A percentile compares a stretch with the other conserved stretches of the same genome.
phyloP scores from a whole-genome alignment of 2,329 filamentous ascomycete species.

The Claviceps lovelessii region DNA sequence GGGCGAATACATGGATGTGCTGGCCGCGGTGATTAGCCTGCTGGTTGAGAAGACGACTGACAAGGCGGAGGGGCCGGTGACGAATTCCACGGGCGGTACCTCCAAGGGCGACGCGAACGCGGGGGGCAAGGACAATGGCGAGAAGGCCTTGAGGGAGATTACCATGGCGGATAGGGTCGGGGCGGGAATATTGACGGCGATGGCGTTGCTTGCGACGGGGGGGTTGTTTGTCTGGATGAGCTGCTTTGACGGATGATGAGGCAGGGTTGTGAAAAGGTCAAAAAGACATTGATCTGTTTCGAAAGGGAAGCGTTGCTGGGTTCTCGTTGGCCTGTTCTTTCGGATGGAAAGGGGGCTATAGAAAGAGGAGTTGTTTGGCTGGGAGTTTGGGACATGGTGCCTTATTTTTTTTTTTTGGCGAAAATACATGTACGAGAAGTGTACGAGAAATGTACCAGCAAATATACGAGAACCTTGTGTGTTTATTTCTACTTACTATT shows the following conservation, averaged over 20 bases:
- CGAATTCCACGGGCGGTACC: constrained; percentile 35
- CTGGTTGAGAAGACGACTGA: constrained; percentile 26
- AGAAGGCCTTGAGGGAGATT: constrained; percentile 4
- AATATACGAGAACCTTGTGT: no score
- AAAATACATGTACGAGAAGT: no score
- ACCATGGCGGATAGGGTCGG: background rate
- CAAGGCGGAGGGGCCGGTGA: constrained; percentile 25
- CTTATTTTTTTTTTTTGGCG: no score
- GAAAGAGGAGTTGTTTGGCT: no score
- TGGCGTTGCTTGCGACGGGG: constrained; percentile 26
- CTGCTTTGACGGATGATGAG: constrained; percentile 9
- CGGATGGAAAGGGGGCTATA: no score
- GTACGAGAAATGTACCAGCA: no score
- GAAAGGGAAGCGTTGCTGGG: no score
- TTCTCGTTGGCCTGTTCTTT: no score
- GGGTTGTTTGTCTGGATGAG: constrained; percentile 38
- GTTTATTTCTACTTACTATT: no score
- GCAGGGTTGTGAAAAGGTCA: no score
- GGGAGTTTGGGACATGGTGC: no score
- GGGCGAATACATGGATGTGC: constrained; percentile 21
- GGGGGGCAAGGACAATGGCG: constrained; percentile 18
- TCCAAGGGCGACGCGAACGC: constrained; percentile 27
- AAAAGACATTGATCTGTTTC: background rate
- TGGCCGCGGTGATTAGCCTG: constrained; percentile 31
- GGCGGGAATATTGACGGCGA: constrained; percentile 30